phyloP scores from a whole-genome alignment of 2,329 filamentous ascomycete genomes.

The Ceratocystis papillata region DNA sequence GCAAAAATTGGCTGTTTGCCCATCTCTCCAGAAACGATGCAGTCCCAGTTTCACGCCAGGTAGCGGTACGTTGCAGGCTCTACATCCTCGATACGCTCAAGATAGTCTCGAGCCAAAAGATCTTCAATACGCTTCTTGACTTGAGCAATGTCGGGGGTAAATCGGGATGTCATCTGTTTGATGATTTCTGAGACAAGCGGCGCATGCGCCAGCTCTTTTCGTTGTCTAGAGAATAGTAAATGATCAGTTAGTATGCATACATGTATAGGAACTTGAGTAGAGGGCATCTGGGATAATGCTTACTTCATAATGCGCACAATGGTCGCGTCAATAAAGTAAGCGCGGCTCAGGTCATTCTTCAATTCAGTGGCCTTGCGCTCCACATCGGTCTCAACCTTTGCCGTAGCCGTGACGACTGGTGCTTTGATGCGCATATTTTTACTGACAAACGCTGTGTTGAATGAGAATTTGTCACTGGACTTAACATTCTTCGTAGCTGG shows the following conservation, averaged over 20 bases:
- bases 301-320: conserved; percentile 81
- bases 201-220: conserved; percentile 59
- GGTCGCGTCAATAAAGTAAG: conserved; percentile 62
- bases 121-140: conserved; percentile 76
- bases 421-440: conserved; percentile 83
- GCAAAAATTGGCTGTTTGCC: not conserved
- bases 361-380: conserved; percentile 62
- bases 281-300: conserved; percentile 31
- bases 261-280: not conserved
- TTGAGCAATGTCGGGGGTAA: conserved; percentile 64
- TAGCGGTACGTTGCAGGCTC: conserved; percentile 58
- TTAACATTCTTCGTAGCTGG: conserved; percentile 70
- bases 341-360: conserved; percentile 61
- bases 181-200: conserved; percentile 63
- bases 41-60: conserved; percentile 43
- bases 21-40: not conserved
- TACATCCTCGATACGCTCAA: conserved; percentile 62
- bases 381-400: conserved; percentile 68
- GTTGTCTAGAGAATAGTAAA: conserved; percentile 44
- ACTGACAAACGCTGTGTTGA: conserved; percentile 72
- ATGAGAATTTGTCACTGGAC: conserved; percentile 64
- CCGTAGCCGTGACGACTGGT: conserved; percentile 67
- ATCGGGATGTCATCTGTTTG: conserved; percentile 54
- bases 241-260: conserved; percentile 27
- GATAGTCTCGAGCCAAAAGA: conserved; percentile 64